These are phyloP conservation scores for Aspergillus pseudoterreus DNA, from an alignment of 2,329 filamentous ascomycete genomes.

Conservation along the genomic window DNA sequence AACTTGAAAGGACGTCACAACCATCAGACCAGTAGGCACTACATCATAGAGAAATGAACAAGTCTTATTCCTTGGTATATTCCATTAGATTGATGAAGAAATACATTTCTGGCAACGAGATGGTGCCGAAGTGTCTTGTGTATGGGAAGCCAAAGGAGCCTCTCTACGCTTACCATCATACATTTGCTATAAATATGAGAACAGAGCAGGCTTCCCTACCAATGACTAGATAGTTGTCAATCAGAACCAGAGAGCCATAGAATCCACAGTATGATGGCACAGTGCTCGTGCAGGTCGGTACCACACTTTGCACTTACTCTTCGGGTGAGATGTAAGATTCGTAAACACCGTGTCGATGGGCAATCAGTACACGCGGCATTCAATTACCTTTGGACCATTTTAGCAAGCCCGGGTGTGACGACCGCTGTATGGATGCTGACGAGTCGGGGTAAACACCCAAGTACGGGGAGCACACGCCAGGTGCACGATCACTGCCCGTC, in stretches of 20 bases:
- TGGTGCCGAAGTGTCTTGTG: no score
- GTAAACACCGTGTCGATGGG: neutral
- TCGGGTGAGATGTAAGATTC: neutral
- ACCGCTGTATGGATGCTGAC: conserved; percentile 2
- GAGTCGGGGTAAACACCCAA: neutral
- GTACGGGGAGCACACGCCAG: neutral
- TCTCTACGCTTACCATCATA: no score
- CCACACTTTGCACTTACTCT: conserved; percentile 1
- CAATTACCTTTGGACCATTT: neutral
- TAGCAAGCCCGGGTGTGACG: neutral
- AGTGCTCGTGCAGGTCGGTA: conserved; percentile 12
- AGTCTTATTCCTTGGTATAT: no score
- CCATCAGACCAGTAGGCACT: neutral
- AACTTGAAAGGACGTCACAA: neutral
- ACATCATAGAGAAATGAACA: neutral
- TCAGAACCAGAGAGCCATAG: conserved; percentile 3
- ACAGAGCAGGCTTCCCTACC: neutral
- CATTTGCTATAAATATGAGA: no score
- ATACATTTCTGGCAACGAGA: no score
- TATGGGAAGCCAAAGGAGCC: no score
- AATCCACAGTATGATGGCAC: conserved; percentile 12
- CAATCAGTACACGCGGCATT: neutral
- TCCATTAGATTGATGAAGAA: no score
- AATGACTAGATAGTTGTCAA: conserved; percentile 9
- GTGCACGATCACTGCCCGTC: neutral